These are phyloP conservation scores for Candida arabinofermentans DNA, from an alignment of 805 yeast species.

Conservation along the genomic window DNA sequence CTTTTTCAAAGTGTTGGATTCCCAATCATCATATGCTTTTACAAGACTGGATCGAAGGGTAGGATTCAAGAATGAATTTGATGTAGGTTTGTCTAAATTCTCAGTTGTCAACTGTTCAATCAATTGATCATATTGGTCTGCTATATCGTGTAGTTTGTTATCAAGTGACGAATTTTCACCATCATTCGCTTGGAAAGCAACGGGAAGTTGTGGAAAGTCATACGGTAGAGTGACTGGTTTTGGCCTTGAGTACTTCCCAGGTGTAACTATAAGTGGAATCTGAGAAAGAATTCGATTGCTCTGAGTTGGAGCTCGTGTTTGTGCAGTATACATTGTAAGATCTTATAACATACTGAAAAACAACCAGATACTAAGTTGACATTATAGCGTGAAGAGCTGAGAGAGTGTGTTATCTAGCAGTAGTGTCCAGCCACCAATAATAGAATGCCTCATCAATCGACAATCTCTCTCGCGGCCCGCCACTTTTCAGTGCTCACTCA, in stretches of 20 bases:
- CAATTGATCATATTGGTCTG: background rate
- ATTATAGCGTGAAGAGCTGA: too few species aligned
- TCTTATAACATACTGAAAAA: background rate
- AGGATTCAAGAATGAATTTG: too few species aligned
- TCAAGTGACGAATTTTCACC: background rate
- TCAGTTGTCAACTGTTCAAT: background rate
- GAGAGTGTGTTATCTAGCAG: too few species aligned
- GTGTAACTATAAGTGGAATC: slow-evolving; percentile 25
- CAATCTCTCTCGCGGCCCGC: too few species aligned
- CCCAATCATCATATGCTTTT: slow-evolving; percentile 19
- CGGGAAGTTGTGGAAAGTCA: slow-evolving; percentile 17
- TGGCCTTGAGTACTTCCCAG: slow-evolving; percentile 22
- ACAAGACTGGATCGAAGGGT: too few species aligned
- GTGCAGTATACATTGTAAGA: background rate
- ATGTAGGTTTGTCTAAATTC: background rate
- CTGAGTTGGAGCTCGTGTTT: background rate
- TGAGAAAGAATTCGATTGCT: slow-evolving; percentile 25
- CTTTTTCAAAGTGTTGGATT: slow-evolving; percentile 11
- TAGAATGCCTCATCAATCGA: too few species aligned
- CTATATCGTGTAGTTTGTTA: background rate
- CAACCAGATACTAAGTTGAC: slow-evolving; percentile 1
- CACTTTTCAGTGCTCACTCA: too few species aligned
- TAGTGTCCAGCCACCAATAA: too few species aligned
- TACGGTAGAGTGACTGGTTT: slow-evolving; percentile 24
- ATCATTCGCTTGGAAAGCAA: too few species aligned